Base-by-base conservation (phyloP, 1,284 basidiomycete genomes). In the Melampsora americana region DNA sequence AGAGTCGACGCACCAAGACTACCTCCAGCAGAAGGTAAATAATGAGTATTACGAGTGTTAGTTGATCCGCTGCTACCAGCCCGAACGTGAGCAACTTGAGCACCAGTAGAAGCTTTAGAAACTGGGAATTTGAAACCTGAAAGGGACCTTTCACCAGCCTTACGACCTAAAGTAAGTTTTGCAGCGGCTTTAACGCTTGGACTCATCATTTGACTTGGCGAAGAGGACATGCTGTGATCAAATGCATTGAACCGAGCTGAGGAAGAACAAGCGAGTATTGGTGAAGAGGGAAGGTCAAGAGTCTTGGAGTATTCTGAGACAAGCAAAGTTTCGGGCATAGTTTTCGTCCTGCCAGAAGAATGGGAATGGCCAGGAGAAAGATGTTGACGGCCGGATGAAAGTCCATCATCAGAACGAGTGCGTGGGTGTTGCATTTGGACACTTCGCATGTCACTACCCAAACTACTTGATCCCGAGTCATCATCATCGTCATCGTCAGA, bases 151-250 rank as follows among this genome's bases (percentile, higher is more conserved):
- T 75, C 53, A 11, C 72, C 72, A 48, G 72, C 50, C 18, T 75
- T 75, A 5, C 72, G 72, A 12, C 72, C 72, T 11, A 75, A 20
- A n/a, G 72, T 75, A 28, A 75, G 32, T 20, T 75, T 67, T 1
- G 72, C 72, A 20, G 66, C 72, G 18, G 72, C 72, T 56, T 67
- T 68, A 39, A 68, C 28, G 42, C 65, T 67, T 20, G 72, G 72
- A 28, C 72, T 75, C 32, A 75, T 68, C 3, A 35, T 65, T 20
- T 65, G 61, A 32, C 64, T 42, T 39, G 71, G 71, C 6, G 71
- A 73, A 16, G 71, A 73, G 6, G 64, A 73, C 6, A 35, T 14
- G 1, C n/a, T 20, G 32, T n/a, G 56, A 30, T 61, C 46, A 6
- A 61, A 64, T 6, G 69, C 44, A n/a, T 32, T 42, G 5, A 42